Evolutionary conservation across 2,329 filamentous ascomycete species (phyloP).

Genomic region (Arthrocladium fulminans): DNA sequence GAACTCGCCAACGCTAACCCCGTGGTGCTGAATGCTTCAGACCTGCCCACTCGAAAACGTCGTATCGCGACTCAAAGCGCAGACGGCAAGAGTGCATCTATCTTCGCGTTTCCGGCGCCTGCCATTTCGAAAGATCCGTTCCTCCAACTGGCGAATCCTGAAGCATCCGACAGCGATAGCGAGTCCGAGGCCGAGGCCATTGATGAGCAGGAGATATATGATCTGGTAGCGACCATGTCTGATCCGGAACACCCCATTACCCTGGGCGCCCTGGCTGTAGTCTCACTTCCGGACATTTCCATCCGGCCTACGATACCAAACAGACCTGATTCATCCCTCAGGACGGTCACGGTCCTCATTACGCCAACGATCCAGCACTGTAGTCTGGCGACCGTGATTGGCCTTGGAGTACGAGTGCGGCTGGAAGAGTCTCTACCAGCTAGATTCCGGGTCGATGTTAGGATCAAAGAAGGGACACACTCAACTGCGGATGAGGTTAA

Average conservation of each 20-base stretch:
- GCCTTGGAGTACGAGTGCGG: constrained; percentile 81
- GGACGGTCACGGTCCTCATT: constrained; percentile 75
- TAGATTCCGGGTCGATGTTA: constrained; percentile 83
- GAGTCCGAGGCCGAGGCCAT: constrained; percentile 70
- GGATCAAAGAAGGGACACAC: constrained; percentile 94
- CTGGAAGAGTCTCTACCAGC: constrained; percentile 85
- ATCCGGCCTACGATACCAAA: constrained; percentile 60
- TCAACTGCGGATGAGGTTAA: constrained; percentile 91
- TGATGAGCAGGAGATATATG: constrained; percentile 94
- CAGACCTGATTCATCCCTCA: constrained; percentile 50
- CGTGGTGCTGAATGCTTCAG: constrained; percentile 76
- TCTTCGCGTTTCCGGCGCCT: constrained; percentile 48
- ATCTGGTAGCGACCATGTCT: constrained; percentile 87
- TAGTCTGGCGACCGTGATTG: constrained; percentile 91
- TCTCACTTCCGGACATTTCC: constrained; percentile 88
- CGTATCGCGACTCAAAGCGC: constrained; percentile 34
- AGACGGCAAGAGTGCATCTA: constrained; percentile 33
- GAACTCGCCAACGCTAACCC: constrained; percentile 68
- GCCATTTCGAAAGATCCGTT: constrained; percentile 44
- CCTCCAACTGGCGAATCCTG: constrained; percentile 25
- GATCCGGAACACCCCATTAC: constrained; percentile 96
- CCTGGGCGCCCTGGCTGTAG: constrained; percentile 83
- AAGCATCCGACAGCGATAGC: constrained; percentile 34
- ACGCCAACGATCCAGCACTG: constrained; percentile 97
- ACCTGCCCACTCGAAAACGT: constrained; percentile 71